Percentiles rank a stretch among this genome's conserved stretches.
These are phyloP conservation scores for Thalassiosira profunda DNA, from an alignment of 108 stramenopile species.

Conservation along the genomic window DNA sequence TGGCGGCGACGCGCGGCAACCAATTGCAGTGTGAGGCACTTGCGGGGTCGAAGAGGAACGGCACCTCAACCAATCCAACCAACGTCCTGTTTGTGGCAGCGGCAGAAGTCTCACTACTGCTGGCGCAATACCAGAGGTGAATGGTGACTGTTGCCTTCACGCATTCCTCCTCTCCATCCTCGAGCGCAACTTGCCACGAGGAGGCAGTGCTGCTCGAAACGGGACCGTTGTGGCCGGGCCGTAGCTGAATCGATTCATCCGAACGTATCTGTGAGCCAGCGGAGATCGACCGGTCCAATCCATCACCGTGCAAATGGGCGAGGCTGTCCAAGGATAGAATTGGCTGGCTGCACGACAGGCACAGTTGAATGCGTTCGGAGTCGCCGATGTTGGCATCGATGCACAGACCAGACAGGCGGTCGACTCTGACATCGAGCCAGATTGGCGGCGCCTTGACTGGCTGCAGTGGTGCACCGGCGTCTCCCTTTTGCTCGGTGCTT, in stretches of 20 bases:
- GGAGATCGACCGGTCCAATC: no score
- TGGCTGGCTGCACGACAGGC: conserved; percentile 2
- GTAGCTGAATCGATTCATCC: no score
- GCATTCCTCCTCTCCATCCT: not conserved
- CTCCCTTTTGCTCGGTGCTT: no score
- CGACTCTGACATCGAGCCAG: conserved; percentile 23
- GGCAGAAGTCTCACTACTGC: not conserved
- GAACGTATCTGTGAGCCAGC: no score
- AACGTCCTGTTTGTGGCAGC: not conserved
- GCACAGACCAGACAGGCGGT: conserved; percentile 5
- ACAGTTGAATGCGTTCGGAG: conserved; percentile 2
- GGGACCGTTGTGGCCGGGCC: no score
- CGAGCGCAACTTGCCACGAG: conserved; percentile 21
- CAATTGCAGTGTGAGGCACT: not conserved
- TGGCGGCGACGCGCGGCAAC: conserved; percentile 10
- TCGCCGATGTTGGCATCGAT: not conserved
- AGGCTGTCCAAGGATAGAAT: conserved; percentile 4
- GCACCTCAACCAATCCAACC: not conserved
- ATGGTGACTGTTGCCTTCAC: not conserved
- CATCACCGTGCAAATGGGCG: not conserved
- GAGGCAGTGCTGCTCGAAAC: not conserved
- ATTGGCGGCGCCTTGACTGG: conserved; percentile 18
- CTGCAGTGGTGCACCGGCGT: not conserved
- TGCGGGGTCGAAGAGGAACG: not conserved
- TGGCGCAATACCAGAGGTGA: not conserved